phyloP scores from a whole-genome alignment of 805 yeast species.

The Debaryomyces maramus region DNA sequence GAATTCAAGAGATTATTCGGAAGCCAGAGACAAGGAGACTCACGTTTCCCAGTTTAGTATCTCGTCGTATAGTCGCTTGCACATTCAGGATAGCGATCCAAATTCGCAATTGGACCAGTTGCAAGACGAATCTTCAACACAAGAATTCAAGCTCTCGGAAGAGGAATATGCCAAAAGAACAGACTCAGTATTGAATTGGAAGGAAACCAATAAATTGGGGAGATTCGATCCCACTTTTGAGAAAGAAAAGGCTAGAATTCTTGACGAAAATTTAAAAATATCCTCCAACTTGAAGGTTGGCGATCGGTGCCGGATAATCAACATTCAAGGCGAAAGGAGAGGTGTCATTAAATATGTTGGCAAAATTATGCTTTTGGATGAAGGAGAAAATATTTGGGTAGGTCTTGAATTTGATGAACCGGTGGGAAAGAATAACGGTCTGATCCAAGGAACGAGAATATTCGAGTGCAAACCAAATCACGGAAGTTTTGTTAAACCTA shows the following conservation, averaged over 20 bases:
- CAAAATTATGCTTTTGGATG: constrained; percentile 56
- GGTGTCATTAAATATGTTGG: constrained; percentile 79
- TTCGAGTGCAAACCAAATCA: constrained; percentile 59
- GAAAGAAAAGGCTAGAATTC: constrained; percentile 25
- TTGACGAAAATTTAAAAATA: constrained; percentile 28
- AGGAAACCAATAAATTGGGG: constrained; percentile 65
- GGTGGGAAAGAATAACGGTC: constrained; percentile 82
- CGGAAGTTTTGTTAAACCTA: constrained; percentile 80
- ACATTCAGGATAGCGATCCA: constrained; percentile 57
- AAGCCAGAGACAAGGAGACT: constrained; percentile 13
- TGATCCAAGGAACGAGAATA: constrained; percentile 57
- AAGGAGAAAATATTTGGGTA: constrained; percentile 59
- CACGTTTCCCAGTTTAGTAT: constrained; percentile 28
- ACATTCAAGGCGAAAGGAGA: constrained; percentile 51
- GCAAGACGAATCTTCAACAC: constrained; percentile 15
- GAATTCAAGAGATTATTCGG: constrained; percentile 13
- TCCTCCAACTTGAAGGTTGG: constrained; percentile 43
- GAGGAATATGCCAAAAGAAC: constrained; percentile 59
- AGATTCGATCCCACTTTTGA: constrained; percentile 60
- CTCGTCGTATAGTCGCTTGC: constrained; percentile 48
- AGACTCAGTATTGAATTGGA: constrained; percentile 78
- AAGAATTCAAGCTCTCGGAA: constrained; percentile 51
- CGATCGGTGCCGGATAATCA: constrained; percentile 52
- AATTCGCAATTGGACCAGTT: constrained; percentile 50
- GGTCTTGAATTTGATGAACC: constrained; percentile 88